Conservation (phyloP, 805 yeast species). For the Brettanomyces anomalus region DNA sequence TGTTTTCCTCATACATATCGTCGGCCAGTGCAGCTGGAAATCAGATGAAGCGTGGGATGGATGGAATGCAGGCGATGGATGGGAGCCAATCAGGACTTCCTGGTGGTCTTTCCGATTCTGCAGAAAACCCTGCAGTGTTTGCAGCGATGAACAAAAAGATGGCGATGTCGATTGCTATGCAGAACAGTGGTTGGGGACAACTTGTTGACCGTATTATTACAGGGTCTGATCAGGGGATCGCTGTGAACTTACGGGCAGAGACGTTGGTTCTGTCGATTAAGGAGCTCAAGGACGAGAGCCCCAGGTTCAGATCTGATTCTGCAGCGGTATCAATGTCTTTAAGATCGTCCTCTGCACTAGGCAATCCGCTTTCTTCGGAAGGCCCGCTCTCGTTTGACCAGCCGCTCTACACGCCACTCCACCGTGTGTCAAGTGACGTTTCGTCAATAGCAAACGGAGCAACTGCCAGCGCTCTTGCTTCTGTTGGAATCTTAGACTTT, state of each 20-base stretch:
- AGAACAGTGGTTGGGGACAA: conserved; percentile 84
- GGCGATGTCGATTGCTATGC: conserved; percentile 27
- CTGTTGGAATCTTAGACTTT: conserved; percentile 55
- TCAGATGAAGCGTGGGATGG: conserved; percentile 4
- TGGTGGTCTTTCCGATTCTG: too few relatives aligned
- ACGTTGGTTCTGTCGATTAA: conserved; percentile 59
- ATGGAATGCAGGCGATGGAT: too few relatives aligned
- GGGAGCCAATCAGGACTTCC: too few relatives aligned
- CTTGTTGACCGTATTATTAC: conserved; percentile 66
- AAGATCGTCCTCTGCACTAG: too few relatives aligned
- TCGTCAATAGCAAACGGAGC: neutral
- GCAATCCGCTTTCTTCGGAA: neutral
- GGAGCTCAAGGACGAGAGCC: conserved; percentile 52
- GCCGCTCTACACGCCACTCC: neutral
- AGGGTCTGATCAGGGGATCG: conserved; percentile 70
- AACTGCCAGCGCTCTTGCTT: conserved; percentile 42
- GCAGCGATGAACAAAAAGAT: conserved; percentile 27
- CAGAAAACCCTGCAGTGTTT: conserved; percentile 8
- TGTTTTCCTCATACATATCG: conserved; percentile 61
- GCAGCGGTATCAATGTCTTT: too few relatives aligned
- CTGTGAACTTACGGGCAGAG: conserved; percentile 75
- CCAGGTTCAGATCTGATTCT: too few relatives aligned
- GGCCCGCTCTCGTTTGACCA: neutral
- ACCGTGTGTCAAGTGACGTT: neutral
- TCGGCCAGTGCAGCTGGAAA: conserved; percentile 27